phyloP scores from a whole-genome alignment of 352 stramenopile species.

The Globisporangium solare region DNA sequence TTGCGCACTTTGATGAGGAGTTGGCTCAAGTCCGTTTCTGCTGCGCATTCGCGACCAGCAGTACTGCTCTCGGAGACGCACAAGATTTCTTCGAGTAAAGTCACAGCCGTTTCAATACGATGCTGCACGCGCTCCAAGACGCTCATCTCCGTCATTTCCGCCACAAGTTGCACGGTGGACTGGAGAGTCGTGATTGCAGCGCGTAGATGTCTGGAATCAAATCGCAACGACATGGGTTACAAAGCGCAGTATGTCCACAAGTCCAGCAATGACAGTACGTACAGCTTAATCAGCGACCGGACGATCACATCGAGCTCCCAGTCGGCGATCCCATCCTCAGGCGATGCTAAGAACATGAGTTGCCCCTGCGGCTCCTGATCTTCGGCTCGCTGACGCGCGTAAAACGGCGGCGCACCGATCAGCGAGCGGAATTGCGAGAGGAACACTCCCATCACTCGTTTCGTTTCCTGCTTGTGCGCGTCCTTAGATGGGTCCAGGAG shows the following conservation, averaged over 20 bases:
- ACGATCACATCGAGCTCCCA: conserved; percentile 73
- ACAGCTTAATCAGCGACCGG: conserved; percentile 38
- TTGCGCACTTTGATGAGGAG: conserved; percentile 37
- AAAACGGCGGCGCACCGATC: conserved; percentile 54
- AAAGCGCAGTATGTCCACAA: background rate
- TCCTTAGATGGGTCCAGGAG: background rate
- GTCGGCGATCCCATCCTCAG: conserved; percentile 45
- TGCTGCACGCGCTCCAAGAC: conserved; percentile 60
- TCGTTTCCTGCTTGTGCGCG: conserved; percentile 18
- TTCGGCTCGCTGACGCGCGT: conserved; percentile 30
- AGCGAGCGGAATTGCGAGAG: conserved; percentile 57
- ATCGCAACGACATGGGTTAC: background rate
- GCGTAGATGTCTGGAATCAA: conserved; percentile 35
- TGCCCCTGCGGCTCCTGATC: conserved; percentile 3
- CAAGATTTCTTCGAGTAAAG: conserved; percentile 48
- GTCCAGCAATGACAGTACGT: conserved; percentile 2
- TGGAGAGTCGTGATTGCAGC: conserved; percentile 61
- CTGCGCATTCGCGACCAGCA: conserved; percentile 4
- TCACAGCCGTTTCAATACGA: conserved; percentile 44
- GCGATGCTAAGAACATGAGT: conserved; percentile 47
- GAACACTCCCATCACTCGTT: conserved; percentile 68
- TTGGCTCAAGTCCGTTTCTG: conserved; percentile 21
- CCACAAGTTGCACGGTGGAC: conserved; percentile 68
- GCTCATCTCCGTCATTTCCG: conserved; percentile 65
- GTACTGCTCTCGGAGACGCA: conserved; percentile 11